A percentile compares a stretch with the other conserved stretches of the same genome.
Conservation (phyloP, 352 stramenopile species). For the Thalassiosira pacifica region DNA sequence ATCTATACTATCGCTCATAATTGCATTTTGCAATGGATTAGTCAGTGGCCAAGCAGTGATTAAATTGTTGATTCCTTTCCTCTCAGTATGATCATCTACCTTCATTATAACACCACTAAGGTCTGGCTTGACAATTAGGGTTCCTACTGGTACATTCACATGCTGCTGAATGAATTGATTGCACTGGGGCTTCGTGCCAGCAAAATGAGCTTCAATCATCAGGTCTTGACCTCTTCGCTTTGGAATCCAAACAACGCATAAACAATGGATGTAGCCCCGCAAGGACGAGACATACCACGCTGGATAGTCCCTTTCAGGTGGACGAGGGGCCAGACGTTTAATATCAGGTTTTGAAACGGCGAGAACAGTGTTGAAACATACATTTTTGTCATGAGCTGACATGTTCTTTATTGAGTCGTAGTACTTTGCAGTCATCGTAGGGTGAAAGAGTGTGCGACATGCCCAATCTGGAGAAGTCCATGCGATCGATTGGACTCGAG, state of each 20-base stretch:
- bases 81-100: background rate
- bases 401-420: constrained; percentile 46
- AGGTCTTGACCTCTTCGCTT: constrained; percentile 36
- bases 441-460: constrained; percentile 23
- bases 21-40: constrained; percentile 46
- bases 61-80: constrained; percentile 12
- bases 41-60: constrained; percentile 43
- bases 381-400: constrained; percentile 39
- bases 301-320: constrained; percentile 29
- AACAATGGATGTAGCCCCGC: constrained; percentile 23
- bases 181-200: constrained; percentile 41
- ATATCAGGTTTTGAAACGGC: constrained; percentile 43
- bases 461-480: constrained; percentile 51
- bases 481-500: constrained; percentile 31
- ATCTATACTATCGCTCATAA: constrained; percentile 38
- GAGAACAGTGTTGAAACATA: constrained; percentile 51
- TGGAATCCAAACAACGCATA: constrained; percentile 53
- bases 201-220: constrained; percentile 60
- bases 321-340: constrained; percentile 16
- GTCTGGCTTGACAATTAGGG: constrained; percentile 18
- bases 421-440: constrained; percentile 49
- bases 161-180: constrained; percentile 51
- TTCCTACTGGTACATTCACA: constrained; percentile 16
- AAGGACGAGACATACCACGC: constrained; percentile 48
- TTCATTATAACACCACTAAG: constrained; percentile 28